Conservation (phyloP, 176 grass and related monocot species). For the Leersia perrieri region DNA sequence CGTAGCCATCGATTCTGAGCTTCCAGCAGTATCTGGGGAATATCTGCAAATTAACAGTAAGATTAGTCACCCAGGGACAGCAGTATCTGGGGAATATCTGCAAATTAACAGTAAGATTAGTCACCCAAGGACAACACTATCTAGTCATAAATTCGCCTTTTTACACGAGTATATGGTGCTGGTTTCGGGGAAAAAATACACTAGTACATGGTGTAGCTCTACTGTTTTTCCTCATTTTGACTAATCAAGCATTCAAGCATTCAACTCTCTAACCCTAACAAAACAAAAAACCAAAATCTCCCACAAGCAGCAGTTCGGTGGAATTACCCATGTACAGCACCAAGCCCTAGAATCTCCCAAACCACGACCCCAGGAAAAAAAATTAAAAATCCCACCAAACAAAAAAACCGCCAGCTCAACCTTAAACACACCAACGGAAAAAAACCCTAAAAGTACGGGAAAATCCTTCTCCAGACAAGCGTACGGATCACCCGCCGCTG, state of each 20-base stretch:
- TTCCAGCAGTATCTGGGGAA: slow-evolving; percentile 84
- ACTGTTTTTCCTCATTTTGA: background rate
- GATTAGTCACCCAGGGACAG: slow-evolving; percentile 34
- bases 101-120: slow-evolving; percentile 22
- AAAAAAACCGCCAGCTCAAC: background rate
- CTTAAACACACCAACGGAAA: background rate
- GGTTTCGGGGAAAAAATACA: background rate
- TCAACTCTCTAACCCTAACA: background rate
- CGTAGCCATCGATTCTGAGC: slow-evolving; percentile 90
- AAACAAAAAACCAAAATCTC: slow-evolving; percentile 2
- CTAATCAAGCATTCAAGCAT: slow-evolving; percentile 2
- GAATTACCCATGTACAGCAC: background rate
- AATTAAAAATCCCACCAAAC: slow-evolving; percentile 1
- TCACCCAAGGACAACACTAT: background rate
- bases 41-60: slow-evolving; percentile 62
- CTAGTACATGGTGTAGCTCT: no score
- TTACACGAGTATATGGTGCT: background rate
- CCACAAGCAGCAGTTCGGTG: background rate
- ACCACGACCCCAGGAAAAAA: background rate
- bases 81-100: slow-evolving; percentile 96
- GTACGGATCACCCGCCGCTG: slow-evolving; percentile 6
- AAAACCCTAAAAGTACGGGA: background rate
- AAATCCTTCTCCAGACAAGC: background rate
- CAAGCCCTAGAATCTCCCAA: slow-evolving; percentile 6
- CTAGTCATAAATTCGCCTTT: background rate